Evolutionary conservation across 208 protist genomes (phyloP).

Genomic region (Naegleria fowleri): DNA sequence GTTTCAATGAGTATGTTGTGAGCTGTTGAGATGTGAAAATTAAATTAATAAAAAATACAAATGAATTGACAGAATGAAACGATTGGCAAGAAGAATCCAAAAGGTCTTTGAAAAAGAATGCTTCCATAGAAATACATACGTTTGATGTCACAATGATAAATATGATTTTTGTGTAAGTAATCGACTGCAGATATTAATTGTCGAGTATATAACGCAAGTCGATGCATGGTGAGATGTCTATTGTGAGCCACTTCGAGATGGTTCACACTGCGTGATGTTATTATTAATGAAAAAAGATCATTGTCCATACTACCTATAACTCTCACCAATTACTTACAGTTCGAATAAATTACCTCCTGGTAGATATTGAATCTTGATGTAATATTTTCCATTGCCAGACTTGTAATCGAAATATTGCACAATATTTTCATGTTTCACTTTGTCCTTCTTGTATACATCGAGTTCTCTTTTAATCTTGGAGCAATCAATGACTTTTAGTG

Average conservation of each 20-base stretch:
- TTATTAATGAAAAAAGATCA: neutral
- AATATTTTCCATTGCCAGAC: neutral
- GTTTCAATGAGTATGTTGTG: neutral
- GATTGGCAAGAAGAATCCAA: too few species aligned
- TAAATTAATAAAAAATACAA: neutral
- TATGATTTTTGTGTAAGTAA: neutral
- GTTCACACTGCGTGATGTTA: neutral
- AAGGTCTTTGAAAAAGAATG: too few species aligned
- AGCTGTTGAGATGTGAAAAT: neutral
- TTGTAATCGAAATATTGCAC: neutral
- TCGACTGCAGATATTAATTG: neutral
- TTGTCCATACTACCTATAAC: neutral
- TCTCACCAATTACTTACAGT: neutral
- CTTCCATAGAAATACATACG: neutral
- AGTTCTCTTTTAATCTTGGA: neutral
- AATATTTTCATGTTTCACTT: neutral
- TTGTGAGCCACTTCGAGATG: neutral
- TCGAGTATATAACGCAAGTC: neutral
- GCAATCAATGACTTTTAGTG: neutral
- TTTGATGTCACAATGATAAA: neutral
- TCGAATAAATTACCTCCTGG: neutral
- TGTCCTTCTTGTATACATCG: neutral
- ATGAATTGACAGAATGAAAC: too few species aligned
- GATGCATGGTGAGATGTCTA: neutral
- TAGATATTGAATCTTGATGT: neutral